Base-by-base conservation (phyloP, 208 protist species). In the Crithidia acanthocephali region DNA sequence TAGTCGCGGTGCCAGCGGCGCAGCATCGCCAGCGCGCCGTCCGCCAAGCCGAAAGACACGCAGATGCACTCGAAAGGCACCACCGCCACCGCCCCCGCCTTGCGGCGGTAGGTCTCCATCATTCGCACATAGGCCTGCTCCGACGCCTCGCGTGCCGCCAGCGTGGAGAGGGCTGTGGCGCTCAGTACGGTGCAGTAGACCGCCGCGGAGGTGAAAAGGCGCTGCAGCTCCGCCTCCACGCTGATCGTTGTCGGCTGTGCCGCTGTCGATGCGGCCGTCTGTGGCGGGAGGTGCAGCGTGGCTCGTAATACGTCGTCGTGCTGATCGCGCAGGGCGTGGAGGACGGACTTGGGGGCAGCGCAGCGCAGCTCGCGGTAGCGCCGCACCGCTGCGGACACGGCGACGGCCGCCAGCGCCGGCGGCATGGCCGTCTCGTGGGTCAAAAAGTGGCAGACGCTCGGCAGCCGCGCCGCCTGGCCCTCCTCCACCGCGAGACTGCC, bases 181-280 rank as follows among this genome's bases (percentile, higher is more conserved):
- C 80, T 79, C 5, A 96, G 28, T 11, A 96, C 81, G 28, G 81
- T 94, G 67, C 86, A 87, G 59, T 93, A 91, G 35, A 86, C 76
- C 40, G 64, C 27, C 23, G 64, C 65, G 22, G 72, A 68, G 10
- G 72, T 61, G 7, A 78, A 28, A 5, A 78, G 59, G 13, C 65
- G 57, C 5, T 10, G 72, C 37, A 78, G 72, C 53, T 78, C 68
- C 22, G 53, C 25, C 33, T 78, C 68, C 20, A 51, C 37, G 40
- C 61, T 68, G 2, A 50, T 47, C 20, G 59, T 16, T 67, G 44
- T 15, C 60, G 59, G 56, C n/a, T 62, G 42, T 11, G 44, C 16
- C 15, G 69, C 40, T 1, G 66, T 45, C 10, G n/a, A 3, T 6
- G 25, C 20, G 0, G n/a, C 28, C 2, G 18, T 2, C 45, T 35